Conservation (phyloP, 2,329 filamentous ascomycete species). For the Monosporascus ibericus region DNA sequence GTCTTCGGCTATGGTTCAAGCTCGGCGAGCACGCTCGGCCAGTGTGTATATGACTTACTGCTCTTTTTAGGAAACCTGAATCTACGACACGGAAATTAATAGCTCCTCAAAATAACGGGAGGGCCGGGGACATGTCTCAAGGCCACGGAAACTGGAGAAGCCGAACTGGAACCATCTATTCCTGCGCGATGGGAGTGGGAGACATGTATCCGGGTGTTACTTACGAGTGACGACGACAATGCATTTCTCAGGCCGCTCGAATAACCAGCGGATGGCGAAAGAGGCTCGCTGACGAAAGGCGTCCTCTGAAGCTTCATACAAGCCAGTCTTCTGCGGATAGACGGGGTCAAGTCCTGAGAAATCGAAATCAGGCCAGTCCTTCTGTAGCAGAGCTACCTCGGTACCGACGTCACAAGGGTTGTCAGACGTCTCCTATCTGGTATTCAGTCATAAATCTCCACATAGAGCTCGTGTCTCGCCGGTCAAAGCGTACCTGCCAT, state of each 20-base stretch:
- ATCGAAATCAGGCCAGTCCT: constrained; percentile 24
- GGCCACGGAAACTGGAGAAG: no score
- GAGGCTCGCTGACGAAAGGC: constrained; percentile 18
- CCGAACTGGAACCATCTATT: no score
- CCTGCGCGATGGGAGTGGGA: no score
- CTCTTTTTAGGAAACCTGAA: neutral
- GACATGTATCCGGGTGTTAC: constrained; percentile 1
- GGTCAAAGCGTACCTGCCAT: constrained; percentile 22
- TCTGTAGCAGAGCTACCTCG: constrained; percentile 14
- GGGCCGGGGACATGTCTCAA: no score
- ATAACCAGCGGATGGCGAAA: constrained; percentile 23
- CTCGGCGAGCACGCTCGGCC: no score
- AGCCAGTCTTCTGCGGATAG: constrained; percentile 25
- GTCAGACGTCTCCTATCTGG: constrained; percentile 22
- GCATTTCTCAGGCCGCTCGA: constrained; percentile 20
- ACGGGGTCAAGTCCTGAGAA: constrained; percentile 25
- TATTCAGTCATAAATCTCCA: constrained; percentile 1
- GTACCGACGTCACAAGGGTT: constrained; percentile 25
- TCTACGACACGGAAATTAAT: neutral
- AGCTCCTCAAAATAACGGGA: neutral
- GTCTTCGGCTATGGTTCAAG: neutral
- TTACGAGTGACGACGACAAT: constrained; percentile 24
- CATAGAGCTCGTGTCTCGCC: neutral
- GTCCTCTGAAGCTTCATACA: constrained; percentile 23
- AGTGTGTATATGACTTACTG: neutral